A percentile compares a stretch with the other conserved stretches of the same genome.
These are phyloP conservation scores for Phytopythium mirpurense DNA, from an alignment of 352 stramenopile genomes.

Conservation along the genomic window DNA sequence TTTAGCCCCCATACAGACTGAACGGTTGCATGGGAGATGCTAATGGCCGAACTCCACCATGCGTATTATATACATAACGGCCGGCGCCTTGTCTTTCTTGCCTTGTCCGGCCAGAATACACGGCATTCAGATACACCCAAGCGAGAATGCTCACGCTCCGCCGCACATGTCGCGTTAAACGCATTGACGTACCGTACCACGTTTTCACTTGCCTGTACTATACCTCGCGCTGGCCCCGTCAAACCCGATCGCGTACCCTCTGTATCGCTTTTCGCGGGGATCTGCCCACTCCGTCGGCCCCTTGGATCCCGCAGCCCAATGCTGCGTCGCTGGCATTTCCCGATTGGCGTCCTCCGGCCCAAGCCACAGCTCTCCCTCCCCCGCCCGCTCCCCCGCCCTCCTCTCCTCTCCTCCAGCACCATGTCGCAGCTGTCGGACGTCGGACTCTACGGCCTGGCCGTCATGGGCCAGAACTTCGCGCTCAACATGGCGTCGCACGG, in stretches of 20 bases:
- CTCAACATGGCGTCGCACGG: conserved; percentile 98
- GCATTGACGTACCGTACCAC: neutral
- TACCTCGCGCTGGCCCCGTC: neutral
- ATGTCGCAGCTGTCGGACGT: conserved; percentile 79
- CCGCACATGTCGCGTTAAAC: conserved; percentile 2
- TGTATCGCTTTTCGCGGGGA: conserved; percentile 11
- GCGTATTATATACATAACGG: too few species aligned
- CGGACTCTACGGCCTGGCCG: conserved; percentile 89
- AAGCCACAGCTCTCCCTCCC: conserved; percentile 3
- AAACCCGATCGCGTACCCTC: neutral
- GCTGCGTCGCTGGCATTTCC: conserved; percentile 15
- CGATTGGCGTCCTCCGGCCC: conserved; percentile 20
- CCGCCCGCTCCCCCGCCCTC: neutral
- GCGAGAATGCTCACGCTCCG: too few species aligned
- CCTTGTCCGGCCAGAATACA: too few species aligned
- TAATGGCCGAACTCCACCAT: neutral
- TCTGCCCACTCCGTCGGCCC: neutral
- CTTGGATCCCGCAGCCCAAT: neutral
- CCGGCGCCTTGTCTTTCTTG: too few species aligned
- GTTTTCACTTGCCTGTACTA: neutral
- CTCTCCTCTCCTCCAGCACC: neutral
- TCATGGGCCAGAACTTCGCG: conserved; percentile 99
- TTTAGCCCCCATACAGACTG: neutral
- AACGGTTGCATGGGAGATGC: too few species aligned
- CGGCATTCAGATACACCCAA: too few species aligned